phyloP scores from a whole-genome alignment of 2,329 filamentous ascomycete genomes.

The Phaeoacremonium minimum region DNA sequence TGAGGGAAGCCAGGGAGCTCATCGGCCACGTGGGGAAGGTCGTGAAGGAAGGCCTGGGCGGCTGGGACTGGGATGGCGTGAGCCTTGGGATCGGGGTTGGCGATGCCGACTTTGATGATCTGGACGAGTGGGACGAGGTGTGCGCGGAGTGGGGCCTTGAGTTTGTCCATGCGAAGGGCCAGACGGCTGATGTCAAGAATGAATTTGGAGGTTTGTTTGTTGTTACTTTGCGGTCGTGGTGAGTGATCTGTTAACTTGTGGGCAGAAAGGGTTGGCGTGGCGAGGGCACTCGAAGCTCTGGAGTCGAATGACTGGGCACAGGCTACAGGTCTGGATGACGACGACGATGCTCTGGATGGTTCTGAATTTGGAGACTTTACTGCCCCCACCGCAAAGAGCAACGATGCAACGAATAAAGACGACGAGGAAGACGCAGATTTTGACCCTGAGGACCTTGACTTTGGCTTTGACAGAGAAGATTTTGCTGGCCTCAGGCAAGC shows the following conservation, averaged over 20 bases:
- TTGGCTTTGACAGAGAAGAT: constrained; percentile 47
- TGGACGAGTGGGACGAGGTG: constrained; percentile 58
- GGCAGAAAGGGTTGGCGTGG: constrained; percentile 54
- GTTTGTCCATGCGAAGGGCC: constrained; percentile 51
- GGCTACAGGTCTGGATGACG: constrained; percentile 14
- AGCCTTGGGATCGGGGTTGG: constrained; percentile 55
- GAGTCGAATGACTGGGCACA: constrained; percentile 62
- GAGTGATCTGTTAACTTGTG: not conserved
- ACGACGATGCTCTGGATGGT: constrained; percentile 27
- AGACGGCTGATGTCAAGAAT: constrained; percentile 37
- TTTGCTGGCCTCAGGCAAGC: constrained; percentile 47
- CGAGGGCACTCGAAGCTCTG: constrained; percentile 56
- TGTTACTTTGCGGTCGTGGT: not conserved
- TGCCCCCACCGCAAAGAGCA: no score
- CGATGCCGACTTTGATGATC: constrained; percentile 25
- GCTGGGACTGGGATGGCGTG: constrained; percentile 62
- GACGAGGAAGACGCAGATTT: constrained; percentile 22
- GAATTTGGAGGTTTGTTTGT: constrained; percentile 58
- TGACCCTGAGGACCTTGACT: constrained; percentile 44
- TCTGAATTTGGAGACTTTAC: constrained; percentile 27
- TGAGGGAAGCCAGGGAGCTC: constrained; percentile 28
- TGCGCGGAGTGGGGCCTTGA: constrained; percentile 56
- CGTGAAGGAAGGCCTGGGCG: constrained; percentile 52
- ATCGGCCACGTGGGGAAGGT: constrained; percentile 51
- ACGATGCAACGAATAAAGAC: constrained; percentile 14